These are phyloP conservation scores for Populus hybrid DNA, from an alignment of 441 rosid species.

Conservation along the genomic window DNA sequence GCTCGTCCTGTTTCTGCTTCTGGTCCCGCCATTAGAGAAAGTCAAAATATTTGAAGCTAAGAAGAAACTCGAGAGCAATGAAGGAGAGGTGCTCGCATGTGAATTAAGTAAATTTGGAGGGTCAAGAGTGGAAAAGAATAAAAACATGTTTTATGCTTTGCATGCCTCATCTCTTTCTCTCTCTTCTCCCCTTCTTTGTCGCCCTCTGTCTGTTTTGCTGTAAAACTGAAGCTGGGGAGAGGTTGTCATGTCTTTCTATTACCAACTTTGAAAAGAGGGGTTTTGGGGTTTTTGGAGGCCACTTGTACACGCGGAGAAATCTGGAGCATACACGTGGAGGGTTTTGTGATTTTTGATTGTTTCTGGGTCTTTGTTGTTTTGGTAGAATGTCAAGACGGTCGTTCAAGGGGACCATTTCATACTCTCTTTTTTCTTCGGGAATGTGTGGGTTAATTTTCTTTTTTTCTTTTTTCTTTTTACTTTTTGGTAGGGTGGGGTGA, in stretches of 20 bases:
- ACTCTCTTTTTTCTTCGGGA: background rate
- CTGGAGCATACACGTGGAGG: background rate
- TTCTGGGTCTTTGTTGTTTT: slow-evolving; percentile 2
- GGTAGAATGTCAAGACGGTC: slow-evolving; percentile 23
- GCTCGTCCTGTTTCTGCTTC: slow-evolving; percentile 18
- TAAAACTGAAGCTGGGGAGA: slow-evolving; percentile 41
- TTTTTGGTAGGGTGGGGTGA: slow-evolving; percentile 3
- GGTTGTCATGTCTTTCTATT: slow-evolving; percentile 16
- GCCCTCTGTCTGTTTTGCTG: slow-evolving; percentile 20
- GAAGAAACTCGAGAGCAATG: slow-evolving; percentile 13
- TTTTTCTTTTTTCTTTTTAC: background rate
- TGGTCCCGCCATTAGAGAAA: slow-evolving; percentile 5
- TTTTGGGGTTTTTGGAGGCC: slow-evolving; percentile 23
- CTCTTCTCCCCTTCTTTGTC: background rate
- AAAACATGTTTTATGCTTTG: slow-evolving; percentile 35
- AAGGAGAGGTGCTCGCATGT: slow-evolving; percentile 25
- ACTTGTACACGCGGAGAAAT: slow-evolving; percentile 12
- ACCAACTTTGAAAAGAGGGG: slow-evolving; percentile 43
- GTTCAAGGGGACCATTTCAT: slow-evolving; percentile 29
- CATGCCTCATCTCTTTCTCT: slow-evolving; percentile 35
- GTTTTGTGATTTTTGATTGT: no score
- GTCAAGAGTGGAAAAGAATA: slow-evolving; percentile 29
- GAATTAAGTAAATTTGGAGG: slow-evolving; percentile 32
- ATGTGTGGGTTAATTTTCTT: background rate
- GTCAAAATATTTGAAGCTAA: background rate